These are phyloP conservation scores for Conticribra guillardii DNA, from an alignment of 108 stramenopile genomes.

Conservation along the genomic window DNA sequence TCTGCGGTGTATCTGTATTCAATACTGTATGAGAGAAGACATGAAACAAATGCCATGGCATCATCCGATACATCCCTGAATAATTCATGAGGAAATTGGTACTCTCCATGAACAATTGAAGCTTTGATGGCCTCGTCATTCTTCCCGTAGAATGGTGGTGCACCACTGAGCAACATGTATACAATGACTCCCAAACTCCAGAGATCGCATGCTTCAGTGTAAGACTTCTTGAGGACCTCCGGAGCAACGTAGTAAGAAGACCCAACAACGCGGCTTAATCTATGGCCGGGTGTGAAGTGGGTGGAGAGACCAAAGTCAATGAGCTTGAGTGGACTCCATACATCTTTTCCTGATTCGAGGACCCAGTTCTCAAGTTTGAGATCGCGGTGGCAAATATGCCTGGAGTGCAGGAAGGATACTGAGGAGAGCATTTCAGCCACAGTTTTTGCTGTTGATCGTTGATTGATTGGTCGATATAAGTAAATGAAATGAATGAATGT, in stretches of 20 bases:
- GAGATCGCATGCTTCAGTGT: conserved; percentile 95
- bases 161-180: conserved; percentile 92
- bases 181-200: conserved; percentile 96
- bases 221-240: conserved; percentile 96
- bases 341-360: conserved; percentile 89
- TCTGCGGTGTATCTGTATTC: conserved; percentile 89
- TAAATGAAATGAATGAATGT: too few species aligned
- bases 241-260: conserved; percentile 97
- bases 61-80: conserved; percentile 90
- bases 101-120: conserved; percentile 87
- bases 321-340: conserved; percentile 90
- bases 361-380: conserved; percentile 96
- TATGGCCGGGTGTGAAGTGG: conserved; percentile 88
- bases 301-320: conserved; percentile 96
- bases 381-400: conserved; percentile 90
- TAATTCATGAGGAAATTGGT: conserved; percentile 87
- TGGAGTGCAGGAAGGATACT: conserved; percentile 93
- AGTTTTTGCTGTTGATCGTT: conserved; percentile 82
- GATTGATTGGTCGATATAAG: too few species aligned
- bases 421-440: conserved; percentile 93
- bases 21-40: conserved; percentile 79
- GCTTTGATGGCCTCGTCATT: conserved; percentile 91
- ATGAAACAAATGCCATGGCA: conserved; percentile 91
- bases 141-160: conserved; percentile 93
- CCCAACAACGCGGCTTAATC: conserved; percentile 89